These are phyloP conservation scores for Pichia heedii DNA, from an alignment of 805 yeast species.

Conservation along the genomic window DNA sequence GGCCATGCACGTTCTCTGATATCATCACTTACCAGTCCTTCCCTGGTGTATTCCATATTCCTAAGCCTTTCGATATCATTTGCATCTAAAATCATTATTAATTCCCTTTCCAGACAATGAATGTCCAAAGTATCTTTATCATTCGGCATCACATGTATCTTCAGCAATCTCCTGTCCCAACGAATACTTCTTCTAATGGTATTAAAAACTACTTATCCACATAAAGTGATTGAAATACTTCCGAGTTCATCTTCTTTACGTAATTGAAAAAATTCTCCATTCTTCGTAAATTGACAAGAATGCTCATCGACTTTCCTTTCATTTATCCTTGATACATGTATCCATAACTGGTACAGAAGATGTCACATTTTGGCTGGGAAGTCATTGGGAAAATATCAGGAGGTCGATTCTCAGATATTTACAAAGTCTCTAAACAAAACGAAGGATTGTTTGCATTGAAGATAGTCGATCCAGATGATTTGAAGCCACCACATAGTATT, in stretches of 20 bases:
- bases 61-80: conserved; percentile 23
- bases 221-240: too few species aligned
- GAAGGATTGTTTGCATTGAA: conserved; percentile 34
- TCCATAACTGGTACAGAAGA: background rate
- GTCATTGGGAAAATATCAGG: conserved; percentile 26
- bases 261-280: too few species aligned
- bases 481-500: conserved; percentile 46
- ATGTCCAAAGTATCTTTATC: too few species aligned
- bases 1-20: conserved; percentile 46
- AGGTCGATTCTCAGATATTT: conserved; percentile 38
- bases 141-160: too few species aligned
- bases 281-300: too few species aligned
- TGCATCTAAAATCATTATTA: conserved; percentile 20
- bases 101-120: too few species aligned
- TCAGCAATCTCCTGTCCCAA: too few species aligned
- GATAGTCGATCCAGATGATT: conserved; percentile 39
- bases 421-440: conserved; percentile 10
- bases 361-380: conserved; percentile 10
- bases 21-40: conserved; percentile 37
- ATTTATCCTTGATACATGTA: background rate
- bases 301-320: too few species aligned
- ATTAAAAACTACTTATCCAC: too few species aligned
- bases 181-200: too few species aligned
- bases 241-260: too few species aligned
- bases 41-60: conserved; percentile 34